Conservation (phyloP, 2,329 filamentous ascomycete species). For the Pezicula radicicola region DNA sequence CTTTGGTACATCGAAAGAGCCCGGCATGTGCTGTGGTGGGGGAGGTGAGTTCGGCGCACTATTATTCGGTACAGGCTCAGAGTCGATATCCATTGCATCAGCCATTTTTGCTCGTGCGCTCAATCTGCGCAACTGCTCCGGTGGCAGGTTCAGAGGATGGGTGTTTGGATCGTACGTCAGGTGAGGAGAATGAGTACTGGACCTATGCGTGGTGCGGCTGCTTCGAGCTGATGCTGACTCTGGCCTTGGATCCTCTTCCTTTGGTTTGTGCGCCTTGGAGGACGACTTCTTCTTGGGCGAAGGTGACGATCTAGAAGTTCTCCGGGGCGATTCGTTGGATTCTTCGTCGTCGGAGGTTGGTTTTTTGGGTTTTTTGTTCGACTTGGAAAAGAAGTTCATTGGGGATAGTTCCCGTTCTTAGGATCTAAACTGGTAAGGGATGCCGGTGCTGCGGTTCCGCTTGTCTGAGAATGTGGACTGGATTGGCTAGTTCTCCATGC, state of each 20-base stretch:
- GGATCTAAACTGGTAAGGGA: too few species aligned
- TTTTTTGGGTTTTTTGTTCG: constrained; percentile 30
- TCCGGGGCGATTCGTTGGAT: constrained; percentile 14
- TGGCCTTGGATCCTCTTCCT: constrained; percentile 21
- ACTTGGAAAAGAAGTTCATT: constrained; percentile 33
- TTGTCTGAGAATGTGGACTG: too few species aligned
- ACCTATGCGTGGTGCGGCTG: constrained; percentile 24
- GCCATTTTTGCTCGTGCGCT: constrained; percentile 63
- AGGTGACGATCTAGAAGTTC: constrained; percentile 8
- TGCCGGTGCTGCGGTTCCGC: too few species aligned
- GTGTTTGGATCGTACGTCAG: constrained; percentile 62
- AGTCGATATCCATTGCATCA: constrained; percentile 71
- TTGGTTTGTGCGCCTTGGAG: constrained; percentile 22
- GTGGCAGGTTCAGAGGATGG: constrained; percentile 86
- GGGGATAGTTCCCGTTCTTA: not conserved
- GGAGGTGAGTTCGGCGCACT: constrained; percentile 51
- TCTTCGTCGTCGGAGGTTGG: constrained; percentile 22
- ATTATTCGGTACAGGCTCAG: constrained; percentile 44
- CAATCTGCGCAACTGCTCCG: constrained; percentile 79
- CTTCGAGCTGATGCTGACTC: constrained; percentile 24
- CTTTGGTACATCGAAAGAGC: constrained; percentile 41
- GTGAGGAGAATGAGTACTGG: constrained; percentile 20
- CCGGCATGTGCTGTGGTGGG: constrained; percentile 36
- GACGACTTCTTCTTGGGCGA: constrained; percentile 27
- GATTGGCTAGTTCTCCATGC: too few species aligned